Conservation (phyloP, 768 basidiomycete species). For the Boletus subcaerulescens region DNA sequence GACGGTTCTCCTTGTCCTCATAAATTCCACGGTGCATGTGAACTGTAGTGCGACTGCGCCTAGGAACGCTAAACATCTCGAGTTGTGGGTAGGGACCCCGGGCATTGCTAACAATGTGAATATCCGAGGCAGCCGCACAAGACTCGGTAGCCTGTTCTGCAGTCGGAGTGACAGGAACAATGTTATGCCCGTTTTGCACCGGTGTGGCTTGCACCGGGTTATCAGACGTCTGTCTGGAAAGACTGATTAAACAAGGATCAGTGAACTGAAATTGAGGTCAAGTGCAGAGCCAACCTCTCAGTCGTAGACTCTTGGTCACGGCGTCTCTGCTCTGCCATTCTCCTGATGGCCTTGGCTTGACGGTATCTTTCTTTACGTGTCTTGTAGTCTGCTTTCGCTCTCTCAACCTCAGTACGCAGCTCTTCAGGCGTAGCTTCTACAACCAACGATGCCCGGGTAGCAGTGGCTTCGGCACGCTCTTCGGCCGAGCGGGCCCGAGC, state of each 20-base stretch:
- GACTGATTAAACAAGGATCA: slow-evolving; percentile 12
- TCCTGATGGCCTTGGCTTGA: slow-evolving; percentile 50
- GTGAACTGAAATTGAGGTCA: background rate
- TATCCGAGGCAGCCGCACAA: slow-evolving; percentile 14
- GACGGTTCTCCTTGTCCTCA: slow-evolving; percentile 34
- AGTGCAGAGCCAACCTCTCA: slow-evolving; percentile 25
- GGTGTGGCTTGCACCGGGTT: slow-evolving; percentile 9
- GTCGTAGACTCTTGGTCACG: slow-evolving; percentile 16
- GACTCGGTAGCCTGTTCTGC: slow-evolving; percentile 17
- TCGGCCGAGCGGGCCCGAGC: slow-evolving; percentile 8
- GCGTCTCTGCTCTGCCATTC: slow-evolving; percentile 34
- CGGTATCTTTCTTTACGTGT: slow-evolving; percentile 69
- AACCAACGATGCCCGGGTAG: background rate
- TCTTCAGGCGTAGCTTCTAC: slow-evolving; percentile 18
- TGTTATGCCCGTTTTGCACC: background rate
- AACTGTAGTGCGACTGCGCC: slow-evolving; percentile 35
- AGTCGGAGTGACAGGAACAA: slow-evolving; percentile 1
- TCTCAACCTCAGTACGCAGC: slow-evolving; percentile 48
- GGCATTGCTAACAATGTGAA: slow-evolving; percentile 61
- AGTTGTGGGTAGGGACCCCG: slow-evolving; percentile 58
- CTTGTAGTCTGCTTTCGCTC: slow-evolving; percentile 65
- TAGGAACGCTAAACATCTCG: slow-evolving; percentile 60
- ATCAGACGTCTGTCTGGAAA: slow-evolving; percentile 28
- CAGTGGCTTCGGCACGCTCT: background rate
- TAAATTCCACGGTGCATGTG: slow-evolving; percentile 23